Percentiles rank a stretch among this genome's conserved stretches.
These are phyloP conservation scores for Fraxinus quadrangulata DNA, from an alignment of 257 asterid species.

Conservation along the genomic window DNA sequence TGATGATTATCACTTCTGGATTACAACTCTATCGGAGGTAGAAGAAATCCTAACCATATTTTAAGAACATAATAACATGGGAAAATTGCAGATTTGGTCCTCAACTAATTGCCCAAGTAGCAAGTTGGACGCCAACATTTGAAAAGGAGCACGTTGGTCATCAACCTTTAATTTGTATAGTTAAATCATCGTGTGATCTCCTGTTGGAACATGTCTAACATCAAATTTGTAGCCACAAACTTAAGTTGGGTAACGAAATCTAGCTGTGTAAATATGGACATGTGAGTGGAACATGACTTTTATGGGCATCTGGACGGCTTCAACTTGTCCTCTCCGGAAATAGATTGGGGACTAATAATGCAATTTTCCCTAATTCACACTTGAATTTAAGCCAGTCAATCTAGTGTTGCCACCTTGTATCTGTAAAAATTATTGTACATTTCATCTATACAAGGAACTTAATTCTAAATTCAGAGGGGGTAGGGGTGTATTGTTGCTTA, in stretches of 20 bases:
- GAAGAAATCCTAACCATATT: not conserved
- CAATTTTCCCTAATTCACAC: not conserved
- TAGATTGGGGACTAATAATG: not conserved
- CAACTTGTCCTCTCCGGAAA: no score
- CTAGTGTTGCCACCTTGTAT: no score
- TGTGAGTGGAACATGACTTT: no score
- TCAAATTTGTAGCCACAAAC: not conserved
- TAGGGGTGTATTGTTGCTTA: constrained; percentile 20
- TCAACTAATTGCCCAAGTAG: not conserved
- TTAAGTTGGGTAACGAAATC: not conserved
- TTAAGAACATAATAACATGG: not conserved
- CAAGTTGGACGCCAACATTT: not conserved
- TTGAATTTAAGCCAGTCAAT: no score
- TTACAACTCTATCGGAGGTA: not conserved
- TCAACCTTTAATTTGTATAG: no score
- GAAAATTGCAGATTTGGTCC: not conserved
- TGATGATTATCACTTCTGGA: not conserved
- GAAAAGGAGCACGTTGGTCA: not conserved
- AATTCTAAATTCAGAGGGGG: no score
- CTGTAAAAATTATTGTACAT: no score
- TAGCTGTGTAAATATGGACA: no score
- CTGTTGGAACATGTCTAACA: not conserved
- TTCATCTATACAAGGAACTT: no score
- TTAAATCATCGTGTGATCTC: not conserved
- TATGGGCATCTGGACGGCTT: no score